A percentile compares a stretch with the other conserved stretches of the same genome.
Conservation (phyloP, 148 eudicot species). For the Chenopodium berlandieri region DNA sequence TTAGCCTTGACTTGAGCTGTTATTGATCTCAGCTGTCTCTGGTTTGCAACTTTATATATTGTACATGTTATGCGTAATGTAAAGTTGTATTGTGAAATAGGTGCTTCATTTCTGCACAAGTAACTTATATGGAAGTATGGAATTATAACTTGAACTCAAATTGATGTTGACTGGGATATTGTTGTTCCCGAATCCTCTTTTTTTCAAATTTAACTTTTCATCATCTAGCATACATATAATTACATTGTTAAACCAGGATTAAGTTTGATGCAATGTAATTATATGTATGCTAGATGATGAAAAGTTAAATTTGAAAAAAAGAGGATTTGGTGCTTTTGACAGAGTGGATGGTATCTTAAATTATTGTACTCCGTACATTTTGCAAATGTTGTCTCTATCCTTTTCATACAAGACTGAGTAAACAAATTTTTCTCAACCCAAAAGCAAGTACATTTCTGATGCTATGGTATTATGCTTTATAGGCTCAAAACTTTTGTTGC, state of each 20-base stretch:
- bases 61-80: neutral
- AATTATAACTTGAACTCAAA: neutral
- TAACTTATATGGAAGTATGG: neutral
- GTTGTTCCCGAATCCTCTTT: neutral
- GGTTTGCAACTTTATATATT: neutral
- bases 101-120: neutral
- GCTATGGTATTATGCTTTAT: conserved; percentile 14
- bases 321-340: neutral
- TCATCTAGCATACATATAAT: neutral
- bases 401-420: neutral
- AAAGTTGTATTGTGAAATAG: neutral
- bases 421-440: neutral
- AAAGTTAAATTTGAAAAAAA: no score
- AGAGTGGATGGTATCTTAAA: neutral
- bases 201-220: conserved; percentile 3
- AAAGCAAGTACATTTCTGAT: neutral
- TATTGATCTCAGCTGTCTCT: neutral
- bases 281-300: no score
- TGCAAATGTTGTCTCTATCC: neutral
- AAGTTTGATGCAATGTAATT: conserved; percentile 22
- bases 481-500: conserved; percentile 51
- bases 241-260: neutral
- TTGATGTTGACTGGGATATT: neutral
- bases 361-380: neutral
- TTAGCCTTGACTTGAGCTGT: neutral